Base-by-base conservation (phyloP, 176 grass and related monocot genomes). In the Rhipidocladum racemiflorum region DNA sequence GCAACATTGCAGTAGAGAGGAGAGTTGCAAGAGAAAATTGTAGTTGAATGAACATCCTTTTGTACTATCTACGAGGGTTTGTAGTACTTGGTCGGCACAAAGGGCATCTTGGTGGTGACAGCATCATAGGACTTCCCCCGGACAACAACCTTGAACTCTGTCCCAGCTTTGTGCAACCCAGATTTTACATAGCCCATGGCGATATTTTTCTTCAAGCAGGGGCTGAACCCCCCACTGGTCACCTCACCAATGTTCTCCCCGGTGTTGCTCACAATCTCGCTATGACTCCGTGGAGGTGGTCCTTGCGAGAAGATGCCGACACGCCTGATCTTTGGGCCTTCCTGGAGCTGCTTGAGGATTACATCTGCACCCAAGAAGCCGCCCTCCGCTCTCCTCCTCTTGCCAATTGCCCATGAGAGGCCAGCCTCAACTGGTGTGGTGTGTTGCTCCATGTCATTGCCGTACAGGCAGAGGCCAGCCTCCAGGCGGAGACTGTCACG, bases 371-470 rank as follows among this genome's bases (percentile, higher is more conserved):
- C 97, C 16, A 99, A 50, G 72, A 99, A 99, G 15, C 97, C 93
- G 1, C 97, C 97, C 85, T 99, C 97, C 0, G 85, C 91, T 65
- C 27, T 91, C 76, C 97, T 88, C 77, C 97, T 83, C 87, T 99
- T 99, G 24, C 91, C 91, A 7, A 99, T 99, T 6, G 97, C 97
- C 97, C 97, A 99, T 4, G 97, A 79, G 68, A 99, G 97, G 46
- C 97, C 97, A 0, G 97, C 97, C 66, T 99, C 97, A 1, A 99
- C 97, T 1, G 97, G 93, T 1, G 97, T 92, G 69, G 86, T 87
- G 65, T 99, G 97, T 44, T 99, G 97, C 80, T 99, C 97, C 93
- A 99, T 91, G 80, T 99, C 97, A 38, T 93, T 93, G 27, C 97
- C 97, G 32, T 99, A 99, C 28, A 99, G 61, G 81, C 97, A 99